A percentile compares a stretch with the other conserved stretches of the same genome.
These are phyloP conservation scores for Pseudognaphalium luteoalbum DNA, from an alignment of 129 eudicot genomes.

Conservation along the genomic window DNA sequence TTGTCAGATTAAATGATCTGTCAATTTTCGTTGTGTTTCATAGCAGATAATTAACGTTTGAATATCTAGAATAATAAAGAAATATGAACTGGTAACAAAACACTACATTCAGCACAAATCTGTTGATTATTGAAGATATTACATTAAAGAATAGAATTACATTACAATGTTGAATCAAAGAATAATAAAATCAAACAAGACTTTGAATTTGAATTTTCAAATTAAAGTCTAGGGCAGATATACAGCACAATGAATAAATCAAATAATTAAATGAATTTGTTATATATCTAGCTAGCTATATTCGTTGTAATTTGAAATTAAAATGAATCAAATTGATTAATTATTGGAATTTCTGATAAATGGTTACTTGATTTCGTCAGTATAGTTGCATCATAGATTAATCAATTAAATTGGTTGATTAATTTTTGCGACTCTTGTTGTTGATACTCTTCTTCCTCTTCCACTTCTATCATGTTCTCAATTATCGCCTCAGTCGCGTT, in stretches of 20 bases:
- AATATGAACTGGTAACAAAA: not conserved
- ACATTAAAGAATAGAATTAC: not conserved
- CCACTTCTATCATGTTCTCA: conserved; percentile 60
- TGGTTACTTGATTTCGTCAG: not conserved
- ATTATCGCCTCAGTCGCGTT: conserved; percentile 67
- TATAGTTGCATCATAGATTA: not conserved
- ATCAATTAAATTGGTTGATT: not conserved
- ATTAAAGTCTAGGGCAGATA: not conserved
- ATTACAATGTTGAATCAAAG: conserved; percentile 1
- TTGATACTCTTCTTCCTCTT: conserved; percentile 39
- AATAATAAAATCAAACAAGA: conserved; percentile 1
- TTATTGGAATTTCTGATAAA: not conserved
- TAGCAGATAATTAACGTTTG: too few species aligned
- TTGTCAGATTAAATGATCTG: too few species aligned
- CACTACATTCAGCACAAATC: not conserved
- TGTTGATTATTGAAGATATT: conserved; percentile 1
- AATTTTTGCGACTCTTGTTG: not conserved
- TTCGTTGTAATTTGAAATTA: not conserved
- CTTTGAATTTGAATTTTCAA: not conserved
- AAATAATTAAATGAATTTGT: not conserved
- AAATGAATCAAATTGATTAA: not conserved
- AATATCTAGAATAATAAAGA: too few species aligned
- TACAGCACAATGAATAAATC: not conserved
- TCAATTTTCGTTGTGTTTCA: too few species aligned
- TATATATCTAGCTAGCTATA: not conserved